A percentile compares a stretch with the other conserved stretches of the same genome.
Conservation (phyloP, 2,329 filamentous ascomycete genomes). For the Fusarium drepaniforme region DNA sequence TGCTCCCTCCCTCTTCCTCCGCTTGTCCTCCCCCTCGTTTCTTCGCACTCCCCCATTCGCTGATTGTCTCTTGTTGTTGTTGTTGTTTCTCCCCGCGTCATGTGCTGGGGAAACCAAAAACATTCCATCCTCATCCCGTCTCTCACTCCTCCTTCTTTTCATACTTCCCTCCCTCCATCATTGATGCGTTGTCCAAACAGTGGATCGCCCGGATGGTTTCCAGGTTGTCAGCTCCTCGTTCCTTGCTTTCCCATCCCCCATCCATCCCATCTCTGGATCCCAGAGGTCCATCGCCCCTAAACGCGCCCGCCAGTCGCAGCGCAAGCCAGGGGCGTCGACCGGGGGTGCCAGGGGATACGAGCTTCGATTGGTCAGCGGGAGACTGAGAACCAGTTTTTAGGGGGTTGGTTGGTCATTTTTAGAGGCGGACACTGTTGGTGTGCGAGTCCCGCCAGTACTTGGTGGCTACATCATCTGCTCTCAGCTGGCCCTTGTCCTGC, state of each 20-base stretch:
- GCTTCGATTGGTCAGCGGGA: conserved; percentile 21
- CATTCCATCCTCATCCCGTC: background rate
- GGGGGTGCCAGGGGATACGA: conserved; percentile 24
- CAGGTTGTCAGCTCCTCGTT: conserved; percentile 31
- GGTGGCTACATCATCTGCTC: conserved; percentile 13
- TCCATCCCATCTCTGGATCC: conserved; percentile 21
- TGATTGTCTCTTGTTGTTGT: conserved; percentile 16
- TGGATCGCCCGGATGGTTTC: conserved; percentile 35
- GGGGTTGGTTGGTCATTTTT: conserved; percentile 34
- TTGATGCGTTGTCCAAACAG: conserved; percentile 32
- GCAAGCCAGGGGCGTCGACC: conserved; percentile 30
- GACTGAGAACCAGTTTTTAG: conserved; percentile 25
- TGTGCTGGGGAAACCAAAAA: background rate
- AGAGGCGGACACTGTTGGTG: conserved; percentile 11
- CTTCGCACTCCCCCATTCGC: conserved; percentile 9
- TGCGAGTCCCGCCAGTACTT: conserved; percentile 22
- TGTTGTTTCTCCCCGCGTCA: background rate
- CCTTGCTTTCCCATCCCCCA: conserved; percentile 30
- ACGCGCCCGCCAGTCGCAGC: conserved; percentile 33
- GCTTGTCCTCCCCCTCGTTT: conserved; percentile 15
- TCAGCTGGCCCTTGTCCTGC: conserved; percentile 24
- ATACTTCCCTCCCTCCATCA: conserved; percentile 8
- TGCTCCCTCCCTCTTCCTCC: conserved; percentile 26
- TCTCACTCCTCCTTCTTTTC: background rate
- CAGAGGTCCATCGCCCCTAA: conserved; percentile 29